Evolutionary conservation across 768 basidiomycete genomes (phyloP).

Genomic region (Kwoniella sp.): DNA sequence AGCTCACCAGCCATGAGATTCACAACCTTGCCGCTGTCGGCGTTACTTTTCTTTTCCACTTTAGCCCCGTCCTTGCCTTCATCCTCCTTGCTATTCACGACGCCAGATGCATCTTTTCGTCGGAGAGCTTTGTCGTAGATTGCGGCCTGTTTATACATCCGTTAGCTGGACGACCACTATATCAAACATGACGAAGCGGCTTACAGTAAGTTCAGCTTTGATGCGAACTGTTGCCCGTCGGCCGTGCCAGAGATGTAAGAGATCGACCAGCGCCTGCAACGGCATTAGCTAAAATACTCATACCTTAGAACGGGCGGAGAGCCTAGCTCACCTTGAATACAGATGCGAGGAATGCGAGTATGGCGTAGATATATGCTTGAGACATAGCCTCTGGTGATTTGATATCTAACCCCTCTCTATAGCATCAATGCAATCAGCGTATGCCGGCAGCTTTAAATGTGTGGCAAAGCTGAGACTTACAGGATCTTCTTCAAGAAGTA

Average conservation of each 20-base stretch:
- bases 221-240: conserved; percentile 74
- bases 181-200: conserved; percentile 4
- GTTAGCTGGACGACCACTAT: too few species aligned
- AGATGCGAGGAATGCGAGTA: conserved; percentile 69
- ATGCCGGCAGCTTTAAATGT: neutral
- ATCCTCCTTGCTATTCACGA: conserved; percentile 57
- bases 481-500: conserved; percentile 74
- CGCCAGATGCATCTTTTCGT: conserved; percentile 78
- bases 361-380: conserved; percentile 74
- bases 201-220: conserved; percentile 67
- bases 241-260: conserved; percentile 63
- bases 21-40: conserved; percentile 86
- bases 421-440: neutral
- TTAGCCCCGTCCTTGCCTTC: conserved; percentile 53
- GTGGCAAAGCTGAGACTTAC: conserved; percentile 22
- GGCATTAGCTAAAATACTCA: conserved; percentile 70
- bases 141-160: conserved; percentile 31
- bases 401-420: conserved; percentile 45
- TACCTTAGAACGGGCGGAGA: too few species aligned
- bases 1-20: conserved; percentile 71
- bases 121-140: conserved; percentile 87
- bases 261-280: conserved; percentile 44
- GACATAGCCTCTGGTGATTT: conserved; percentile 62
- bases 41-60: conserved; percentile 60
- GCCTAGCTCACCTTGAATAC: conserved; percentile 67